A percentile compares a stretch with the other conserved stretches of the same genome.
Conservation (phyloP, 1,284 basidiomycete species). For the Fereydounia khargensis region DNA sequence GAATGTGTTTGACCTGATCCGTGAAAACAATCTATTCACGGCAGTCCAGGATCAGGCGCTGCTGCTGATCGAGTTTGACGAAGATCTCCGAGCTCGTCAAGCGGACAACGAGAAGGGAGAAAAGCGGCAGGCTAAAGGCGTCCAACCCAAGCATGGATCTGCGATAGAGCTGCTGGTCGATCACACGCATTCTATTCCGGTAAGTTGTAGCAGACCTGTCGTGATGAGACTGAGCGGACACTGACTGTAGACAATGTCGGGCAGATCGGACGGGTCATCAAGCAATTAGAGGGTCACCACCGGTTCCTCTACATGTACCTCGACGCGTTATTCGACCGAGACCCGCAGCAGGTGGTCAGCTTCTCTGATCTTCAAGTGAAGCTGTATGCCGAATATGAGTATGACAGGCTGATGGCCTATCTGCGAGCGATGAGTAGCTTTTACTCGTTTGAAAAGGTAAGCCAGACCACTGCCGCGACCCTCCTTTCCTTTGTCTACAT, state of each 20-base stretch:
- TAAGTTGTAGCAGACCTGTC: conserved; percentile 63
- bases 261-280: conserved; percentile 82
- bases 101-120: neutral
- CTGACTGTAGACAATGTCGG: no score
- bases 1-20: conserved; percentile 90
- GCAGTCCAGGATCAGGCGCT: conserved; percentile 91
- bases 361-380: conserved; percentile 84
- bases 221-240: no score
- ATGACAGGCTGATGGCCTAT: conserved; percentile 78
- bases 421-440: conserved; percentile 79
- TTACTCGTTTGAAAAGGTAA: conserved; percentile 88
- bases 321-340: conserved; percentile 82
- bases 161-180: conserved; percentile 87
- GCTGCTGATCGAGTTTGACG: conserved; percentile 88
- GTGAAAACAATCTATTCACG: conserved; percentile 89
- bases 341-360: conserved; percentile 73
- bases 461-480: no score
- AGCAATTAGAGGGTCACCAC: conserved; percentile 75
- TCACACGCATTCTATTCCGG: conserved; percentile 92
- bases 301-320: conserved; percentile 89
- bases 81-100: conserved; percentile 71
- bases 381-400: conserved; percentile 85
- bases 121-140: neutral
- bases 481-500: conserved; percentile 22
- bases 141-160: conserved; percentile 59